Conservation (phyloP, 768 basidiomycete species). For the Auricularia sp. region DNA sequence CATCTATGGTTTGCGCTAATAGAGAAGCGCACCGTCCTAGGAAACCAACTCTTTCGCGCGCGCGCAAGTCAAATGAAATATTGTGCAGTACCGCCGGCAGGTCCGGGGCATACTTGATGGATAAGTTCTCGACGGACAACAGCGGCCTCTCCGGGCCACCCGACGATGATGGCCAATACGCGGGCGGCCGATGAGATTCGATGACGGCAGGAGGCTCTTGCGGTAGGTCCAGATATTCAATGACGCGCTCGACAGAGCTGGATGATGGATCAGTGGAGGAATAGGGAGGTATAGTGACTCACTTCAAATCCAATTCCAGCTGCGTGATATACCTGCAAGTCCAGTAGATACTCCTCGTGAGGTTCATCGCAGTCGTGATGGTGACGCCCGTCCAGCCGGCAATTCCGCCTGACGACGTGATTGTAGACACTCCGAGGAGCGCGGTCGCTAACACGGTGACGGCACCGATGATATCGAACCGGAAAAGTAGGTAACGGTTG, state of each 20-base stretch:
- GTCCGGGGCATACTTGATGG: slow-evolving; percentile 18
- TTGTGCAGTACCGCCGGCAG: slow-evolving; percentile 24
- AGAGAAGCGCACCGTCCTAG: slow-evolving; percentile 25
- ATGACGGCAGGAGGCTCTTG: slow-evolving; percentile 24
- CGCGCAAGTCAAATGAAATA: slow-evolving; percentile 22
- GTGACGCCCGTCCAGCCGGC: slow-evolving; percentile 36
- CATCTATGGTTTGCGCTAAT: too few relatives aligned
- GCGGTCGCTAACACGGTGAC: background rate
- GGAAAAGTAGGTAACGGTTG: slow-evolving; percentile 20
- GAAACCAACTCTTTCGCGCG: slow-evolving; percentile 25
- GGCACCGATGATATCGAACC: slow-evolving; percentile 7
- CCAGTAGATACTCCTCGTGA: slow-evolving; percentile 10
- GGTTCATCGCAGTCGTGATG: slow-evolving; percentile 29
- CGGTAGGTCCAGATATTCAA: slow-evolving; percentile 20
- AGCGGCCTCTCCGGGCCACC: slow-evolving; percentile 20
- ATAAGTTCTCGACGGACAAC: slow-evolving; percentile 21
- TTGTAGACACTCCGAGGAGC: background rate
- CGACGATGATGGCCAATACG: slow-evolving; percentile 14
- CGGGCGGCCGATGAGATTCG: slow-evolving; percentile 24
- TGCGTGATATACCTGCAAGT: slow-evolving; percentile 11
- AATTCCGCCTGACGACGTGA: background rate
- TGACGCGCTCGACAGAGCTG: slow-evolving; percentile 18
- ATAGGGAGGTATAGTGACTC: background rate
- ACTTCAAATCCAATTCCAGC: slow-evolving; percentile 16
- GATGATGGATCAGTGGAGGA: background rate